phyloP scores from a whole-genome alignment of 2,329 filamentous ascomycete genomes.

The Colletotrichum tropicale region DNA sequence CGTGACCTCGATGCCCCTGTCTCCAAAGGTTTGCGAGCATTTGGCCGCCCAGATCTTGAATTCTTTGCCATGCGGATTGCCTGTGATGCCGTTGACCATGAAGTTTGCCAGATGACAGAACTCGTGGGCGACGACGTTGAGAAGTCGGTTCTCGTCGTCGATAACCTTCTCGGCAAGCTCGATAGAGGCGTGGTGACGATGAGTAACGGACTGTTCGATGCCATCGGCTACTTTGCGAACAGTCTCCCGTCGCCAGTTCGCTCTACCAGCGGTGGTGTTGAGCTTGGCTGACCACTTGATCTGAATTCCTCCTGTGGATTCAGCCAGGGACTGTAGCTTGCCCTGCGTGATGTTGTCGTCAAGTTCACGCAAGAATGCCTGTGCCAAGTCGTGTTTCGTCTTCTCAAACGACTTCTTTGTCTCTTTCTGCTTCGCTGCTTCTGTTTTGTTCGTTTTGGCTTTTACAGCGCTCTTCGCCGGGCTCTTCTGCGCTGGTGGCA shows the following conservation, averaged over 20 bases:
- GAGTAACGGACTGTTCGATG: conserved; percentile 27
- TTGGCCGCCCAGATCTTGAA: conserved; percentile 78
- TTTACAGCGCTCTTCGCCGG: conserved; percentile 30
- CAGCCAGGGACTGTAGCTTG: conserved; percentile 61
- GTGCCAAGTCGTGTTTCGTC: conserved; percentile 66
- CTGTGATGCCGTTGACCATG: conserved; percentile 78
- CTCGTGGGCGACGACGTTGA: conserved; percentile 95
- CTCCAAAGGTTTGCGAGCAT: conserved; percentile 60
- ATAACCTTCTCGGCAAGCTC: conserved; percentile 92
- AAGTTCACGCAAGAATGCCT: conserved; percentile 70
- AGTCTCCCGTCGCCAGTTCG: conserved; percentile 72
- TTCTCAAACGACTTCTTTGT: conserved; percentile 66
- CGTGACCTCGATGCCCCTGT: conserved; percentile 76
- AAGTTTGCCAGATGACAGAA: conserved; percentile 95
- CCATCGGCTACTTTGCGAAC: conserved; percentile 34
- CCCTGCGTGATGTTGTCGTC: conserved; percentile 68
- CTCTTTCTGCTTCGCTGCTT: conserved; percentile 35
- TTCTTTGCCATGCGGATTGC: conserved; percentile 80
- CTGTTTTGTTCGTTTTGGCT: conserved; percentile 18
- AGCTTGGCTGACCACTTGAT: conserved; percentile 80
- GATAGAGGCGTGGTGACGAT: conserved; percentile 74
- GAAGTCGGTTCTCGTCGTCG: conserved; percentile 73
- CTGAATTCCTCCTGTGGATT: conserved; percentile 71
- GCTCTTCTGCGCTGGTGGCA: conserved; percentile 26
- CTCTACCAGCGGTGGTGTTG: conserved; percentile 78